These are phyloP conservation scores for Tulasnella sp. DNA, from an alignment of 768 basidiomycete species.

Conservation along the genomic window DNA sequence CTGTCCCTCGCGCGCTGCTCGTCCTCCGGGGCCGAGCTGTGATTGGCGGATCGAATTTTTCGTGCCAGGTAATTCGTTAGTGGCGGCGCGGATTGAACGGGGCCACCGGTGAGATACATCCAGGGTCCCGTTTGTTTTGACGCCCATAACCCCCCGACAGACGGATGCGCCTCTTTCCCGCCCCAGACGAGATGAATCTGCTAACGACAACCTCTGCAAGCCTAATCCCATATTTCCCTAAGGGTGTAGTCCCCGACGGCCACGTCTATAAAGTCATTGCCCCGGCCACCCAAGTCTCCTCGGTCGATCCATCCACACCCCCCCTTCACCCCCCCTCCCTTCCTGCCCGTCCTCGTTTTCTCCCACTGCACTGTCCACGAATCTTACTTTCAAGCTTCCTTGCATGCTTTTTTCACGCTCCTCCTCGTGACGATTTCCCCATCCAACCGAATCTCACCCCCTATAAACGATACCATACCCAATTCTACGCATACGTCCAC, in stretches of 20 bases:
- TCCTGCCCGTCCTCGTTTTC: neutral
- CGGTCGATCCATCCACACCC: neutral
- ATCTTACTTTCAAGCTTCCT: neutral
- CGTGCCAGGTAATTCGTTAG: neutral
- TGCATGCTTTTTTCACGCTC: neutral
- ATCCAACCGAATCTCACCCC: neutral
- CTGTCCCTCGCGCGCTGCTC: neutral
- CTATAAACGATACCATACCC: neutral
- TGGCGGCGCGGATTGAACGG: neutral
- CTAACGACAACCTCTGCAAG: neutral
- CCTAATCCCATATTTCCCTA: slow-evolving; percentile 6
- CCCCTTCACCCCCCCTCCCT: neutral
- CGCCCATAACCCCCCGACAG: neutral
- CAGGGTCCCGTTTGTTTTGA: neutral
- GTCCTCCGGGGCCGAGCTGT: neutral
- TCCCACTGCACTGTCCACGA: neutral
- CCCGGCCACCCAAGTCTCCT: neutral
- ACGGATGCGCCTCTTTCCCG: neutral
- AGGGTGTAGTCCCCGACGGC: neutral
- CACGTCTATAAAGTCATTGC: neutral
- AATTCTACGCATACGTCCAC: neutral
- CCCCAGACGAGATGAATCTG: neutral
- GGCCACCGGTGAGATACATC: neutral
- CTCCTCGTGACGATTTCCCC: slow-evolving; percentile 1
- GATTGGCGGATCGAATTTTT: neutral